Conservation (phyloP, 352 stramenopile genomes). For the Phytophthora multivora region DNA sequence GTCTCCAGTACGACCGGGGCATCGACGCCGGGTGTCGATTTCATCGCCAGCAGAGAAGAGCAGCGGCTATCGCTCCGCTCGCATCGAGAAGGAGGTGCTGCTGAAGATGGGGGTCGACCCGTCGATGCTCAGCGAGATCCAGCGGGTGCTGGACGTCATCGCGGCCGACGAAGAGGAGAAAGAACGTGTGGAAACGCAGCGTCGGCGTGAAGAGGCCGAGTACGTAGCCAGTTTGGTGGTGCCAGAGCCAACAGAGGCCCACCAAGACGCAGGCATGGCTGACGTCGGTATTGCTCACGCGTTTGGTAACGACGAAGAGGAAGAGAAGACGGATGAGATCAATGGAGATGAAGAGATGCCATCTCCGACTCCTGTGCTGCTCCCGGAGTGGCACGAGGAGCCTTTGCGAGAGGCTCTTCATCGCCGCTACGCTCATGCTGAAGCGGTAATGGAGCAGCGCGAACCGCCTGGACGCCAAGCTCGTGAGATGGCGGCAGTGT, state of each 20-base stretch:
- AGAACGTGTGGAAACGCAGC: constrained; percentile 32
- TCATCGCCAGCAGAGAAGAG: constrained; percentile 33
- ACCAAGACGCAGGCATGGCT: constrained; percentile 8
- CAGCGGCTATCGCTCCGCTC: constrained; percentile 52
- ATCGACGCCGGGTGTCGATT: constrained; percentile 14
- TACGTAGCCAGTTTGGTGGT: constrained; percentile 45
- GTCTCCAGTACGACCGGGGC: constrained; percentile 2
- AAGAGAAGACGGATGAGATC: constrained; percentile 37
- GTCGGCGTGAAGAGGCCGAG: constrained; percentile 37
- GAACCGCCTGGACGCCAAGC: constrained; percentile 48
- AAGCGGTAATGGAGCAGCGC: constrained; percentile 32
- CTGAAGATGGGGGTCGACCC: constrained; percentile 74
- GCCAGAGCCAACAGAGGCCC: constrained; percentile 22
- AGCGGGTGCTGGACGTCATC: constrained; percentile 63
- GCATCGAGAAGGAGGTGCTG: constrained; percentile 79
- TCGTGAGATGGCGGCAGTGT: constrained; percentile 53
- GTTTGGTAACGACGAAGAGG: constrained; percentile 45
- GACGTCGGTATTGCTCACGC: constrained; percentile 47
- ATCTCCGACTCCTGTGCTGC: constrained; percentile 32
- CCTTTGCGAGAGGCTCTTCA: constrained; percentile 55
- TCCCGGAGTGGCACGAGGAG: constrained; percentile 68
- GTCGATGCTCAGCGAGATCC: constrained; percentile 75
- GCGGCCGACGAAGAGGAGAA: constrained; percentile 58
- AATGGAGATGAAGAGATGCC: constrained; percentile 14
- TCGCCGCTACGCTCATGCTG: constrained; percentile 50